phyloP scores from a whole-genome alignment of 2,329 filamentous ascomycete species.

The Tolypocladium tropicale region DNA sequence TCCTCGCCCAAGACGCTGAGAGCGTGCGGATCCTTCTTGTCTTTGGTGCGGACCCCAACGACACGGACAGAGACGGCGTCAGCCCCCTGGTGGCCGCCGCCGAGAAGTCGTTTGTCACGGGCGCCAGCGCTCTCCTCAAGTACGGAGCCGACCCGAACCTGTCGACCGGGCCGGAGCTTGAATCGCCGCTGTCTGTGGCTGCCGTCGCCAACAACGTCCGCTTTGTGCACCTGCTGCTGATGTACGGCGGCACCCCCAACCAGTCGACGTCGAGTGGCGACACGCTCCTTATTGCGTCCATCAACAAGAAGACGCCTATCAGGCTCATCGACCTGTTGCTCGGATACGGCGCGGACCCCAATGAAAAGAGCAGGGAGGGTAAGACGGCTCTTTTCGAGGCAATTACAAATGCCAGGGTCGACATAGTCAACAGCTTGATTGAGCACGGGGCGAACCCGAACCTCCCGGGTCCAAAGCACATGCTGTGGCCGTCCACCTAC shows the following conservation, averaged over 20 bases:
- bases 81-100: constrained; percentile 42
- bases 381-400: constrained; percentile 55
- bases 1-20: constrained; percentile 40
- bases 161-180: constrained; percentile 35
- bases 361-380: constrained; percentile 49
- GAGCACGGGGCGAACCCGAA: constrained; percentile 56
- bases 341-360: constrained; percentile 46
- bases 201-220: constrained; percentile 41
- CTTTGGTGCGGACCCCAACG: constrained; percentile 48
- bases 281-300: constrained; percentile 49
- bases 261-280: constrained; percentile 44
- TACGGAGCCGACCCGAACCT: constrained; percentile 53
- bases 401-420: constrained; percentile 43
- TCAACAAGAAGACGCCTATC: constrained; percentile 46
- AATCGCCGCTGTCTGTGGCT: constrained; percentile 44
- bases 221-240: constrained; percentile 48
- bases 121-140: constrained; percentile 49
- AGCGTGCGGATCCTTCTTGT: constrained; percentile 43
- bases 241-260: constrained; percentile 50
- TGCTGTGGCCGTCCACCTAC: constrained; percentile 55
- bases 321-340: constrained; percentile 49
- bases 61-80: constrained; percentile 33
- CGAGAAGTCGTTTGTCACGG: constrained; percentile 43
- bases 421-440: constrained; percentile 39
- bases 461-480: constrained; percentile 57